Evolutionary conservation across 345 rosid species (phyloP).

Genomic region (Lagerstroemia speciosa): DNA sequence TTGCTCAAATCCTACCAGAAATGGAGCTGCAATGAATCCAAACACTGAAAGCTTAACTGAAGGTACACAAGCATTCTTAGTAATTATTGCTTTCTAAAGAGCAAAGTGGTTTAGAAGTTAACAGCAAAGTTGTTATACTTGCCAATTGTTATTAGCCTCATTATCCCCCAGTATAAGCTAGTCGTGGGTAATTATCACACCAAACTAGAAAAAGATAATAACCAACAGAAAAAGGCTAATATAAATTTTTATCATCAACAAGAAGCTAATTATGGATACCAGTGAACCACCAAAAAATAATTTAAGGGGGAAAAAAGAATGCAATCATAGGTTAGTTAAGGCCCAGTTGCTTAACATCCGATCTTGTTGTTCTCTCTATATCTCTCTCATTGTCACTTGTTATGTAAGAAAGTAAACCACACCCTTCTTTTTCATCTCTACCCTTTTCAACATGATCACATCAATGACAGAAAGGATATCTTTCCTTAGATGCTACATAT

Average conservation of each 20-base stretch:
- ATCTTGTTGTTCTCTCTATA: background rate
- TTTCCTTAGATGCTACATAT: constrained; percentile 32
- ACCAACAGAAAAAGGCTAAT: constrained; percentile 20
- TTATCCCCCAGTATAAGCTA: constrained; percentile 33
- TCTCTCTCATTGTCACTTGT: constrained; percentile 6
- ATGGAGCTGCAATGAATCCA: constrained; percentile 16
- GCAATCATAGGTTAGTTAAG: constrained; percentile 16
- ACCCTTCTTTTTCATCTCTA: constrained; percentile 1
- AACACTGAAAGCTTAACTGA: constrained; percentile 6
- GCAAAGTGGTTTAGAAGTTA: constrained; percentile 29
- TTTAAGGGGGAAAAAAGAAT: background rate
- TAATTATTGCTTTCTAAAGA: constrained; percentile 25
- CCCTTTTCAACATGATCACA: constrained; percentile 30
- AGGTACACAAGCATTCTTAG: constrained; percentile 9
- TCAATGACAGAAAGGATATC: constrained; percentile 24
- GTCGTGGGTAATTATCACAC: constrained; percentile 36
- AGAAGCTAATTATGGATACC: constrained; percentile 20
- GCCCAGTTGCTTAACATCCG: constrained; percentile 18
- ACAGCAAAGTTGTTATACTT: constrained; percentile 31
- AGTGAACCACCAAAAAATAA: background rate
- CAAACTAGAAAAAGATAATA: constrained; percentile 35
- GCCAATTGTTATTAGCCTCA: constrained; percentile 23
- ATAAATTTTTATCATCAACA: constrained; percentile 31
- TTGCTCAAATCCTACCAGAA: constrained; percentile 18
- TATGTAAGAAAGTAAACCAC: constrained; percentile 3